These are phyloP conservation scores for Cladosporium sp. DNA, from an alignment of 2,329 filamentous ascomycete genomes.

Conservation along the genomic window DNA sequence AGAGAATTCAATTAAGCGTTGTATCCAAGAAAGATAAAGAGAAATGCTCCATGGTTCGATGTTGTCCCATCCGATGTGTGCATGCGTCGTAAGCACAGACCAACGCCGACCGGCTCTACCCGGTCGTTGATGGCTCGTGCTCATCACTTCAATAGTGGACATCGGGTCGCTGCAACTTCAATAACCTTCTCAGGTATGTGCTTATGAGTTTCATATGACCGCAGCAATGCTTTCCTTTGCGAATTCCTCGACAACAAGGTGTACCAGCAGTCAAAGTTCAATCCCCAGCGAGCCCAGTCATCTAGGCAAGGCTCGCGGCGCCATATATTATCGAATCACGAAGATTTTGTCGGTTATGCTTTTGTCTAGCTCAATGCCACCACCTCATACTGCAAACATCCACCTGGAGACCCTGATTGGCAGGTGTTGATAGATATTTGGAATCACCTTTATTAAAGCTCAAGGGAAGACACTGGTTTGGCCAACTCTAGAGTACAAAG, in stretches of 20 bases:
- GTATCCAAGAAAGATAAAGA: too few relatives aligned
- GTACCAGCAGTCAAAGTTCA: background rate
- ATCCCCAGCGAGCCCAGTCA: background rate
- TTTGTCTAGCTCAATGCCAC: background rate
- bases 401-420: background rate
- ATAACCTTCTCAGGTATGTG: background rate
- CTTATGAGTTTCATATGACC: background rate
- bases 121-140: slow-evolving; percentile 5
- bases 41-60: too few relatives aligned
- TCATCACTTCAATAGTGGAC: background rate
- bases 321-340: slow-evolving; percentile 1
- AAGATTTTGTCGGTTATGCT: background rate
- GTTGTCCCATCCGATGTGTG: too few relatives aligned
- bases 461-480: too few relatives aligned
- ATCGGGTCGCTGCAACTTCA: background rate
- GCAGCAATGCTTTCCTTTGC: background rate
- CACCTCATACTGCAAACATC: background rate
- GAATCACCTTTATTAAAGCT: too few relatives aligned
- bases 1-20: too few relatives aligned
- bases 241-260: background rate
- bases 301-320: background rate
- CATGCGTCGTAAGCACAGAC: background rate
- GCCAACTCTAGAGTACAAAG: too few relatives aligned
- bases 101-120: slow-evolving; percentile 1
- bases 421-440: background rate